A percentile compares a stretch with the other conserved stretches of the same genome.
Conservation (phyloP, 768 basidiomycete genomes). For the Rhodotorula babjevae region DNA sequence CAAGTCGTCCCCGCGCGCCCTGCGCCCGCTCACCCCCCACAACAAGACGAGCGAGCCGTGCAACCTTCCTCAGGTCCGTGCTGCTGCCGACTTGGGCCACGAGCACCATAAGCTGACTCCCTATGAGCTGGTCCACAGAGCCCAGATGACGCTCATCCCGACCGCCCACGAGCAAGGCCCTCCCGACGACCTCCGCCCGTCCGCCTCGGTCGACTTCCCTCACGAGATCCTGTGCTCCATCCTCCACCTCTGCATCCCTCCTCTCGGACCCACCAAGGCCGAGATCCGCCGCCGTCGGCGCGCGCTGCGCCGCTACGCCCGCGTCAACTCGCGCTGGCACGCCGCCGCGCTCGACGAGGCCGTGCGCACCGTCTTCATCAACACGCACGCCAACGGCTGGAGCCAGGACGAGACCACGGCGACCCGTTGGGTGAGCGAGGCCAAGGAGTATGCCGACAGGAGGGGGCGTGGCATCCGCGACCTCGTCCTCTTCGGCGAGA, state of each 20-base stretch:
- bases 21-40: too few species aligned
- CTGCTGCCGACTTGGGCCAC: too few species aligned
- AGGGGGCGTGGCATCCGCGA: not conserved
- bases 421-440: not conserved
- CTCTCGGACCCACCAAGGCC: not conserved
- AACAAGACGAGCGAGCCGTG: too few species aligned
- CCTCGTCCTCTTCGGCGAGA: not conserved
- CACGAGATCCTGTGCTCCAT: not conserved
- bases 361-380: not conserved
- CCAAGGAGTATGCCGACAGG: not conserved
- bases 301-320: not conserved
- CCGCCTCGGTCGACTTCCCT: not conserved
- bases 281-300: not conserved
- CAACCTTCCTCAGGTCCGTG: too few species aligned
- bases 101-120: too few species aligned
- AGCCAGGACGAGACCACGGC: not conserved
- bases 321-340: not conserved
- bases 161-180: too few species aligned
- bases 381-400: not conserved
- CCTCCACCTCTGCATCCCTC: not conserved
- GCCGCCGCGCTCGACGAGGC: constrained; percentile 1
- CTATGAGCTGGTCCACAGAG: too few species aligned
- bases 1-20: too few species aligned
- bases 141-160: too few species aligned
- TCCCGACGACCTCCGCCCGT: too few species aligned